Conservation (phyloP, 768 basidiomycete genomes). For the Lactifluus volemus region DNA sequence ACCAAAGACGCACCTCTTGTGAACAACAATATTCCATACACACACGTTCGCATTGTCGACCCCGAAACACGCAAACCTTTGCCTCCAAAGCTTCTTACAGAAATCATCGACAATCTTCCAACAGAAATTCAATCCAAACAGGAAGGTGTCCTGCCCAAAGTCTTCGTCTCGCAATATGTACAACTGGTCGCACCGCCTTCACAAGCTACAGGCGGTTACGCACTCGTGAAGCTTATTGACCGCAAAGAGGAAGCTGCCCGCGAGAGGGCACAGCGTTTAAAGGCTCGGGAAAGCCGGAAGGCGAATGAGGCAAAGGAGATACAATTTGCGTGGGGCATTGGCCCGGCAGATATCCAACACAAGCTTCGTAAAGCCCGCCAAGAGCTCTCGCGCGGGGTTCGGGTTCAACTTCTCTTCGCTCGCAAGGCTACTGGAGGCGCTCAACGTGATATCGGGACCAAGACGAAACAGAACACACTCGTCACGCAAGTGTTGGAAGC, state of each 20-base stretch:
- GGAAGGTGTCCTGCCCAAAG: background rate
- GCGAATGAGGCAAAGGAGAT: slow-evolving; percentile 27
- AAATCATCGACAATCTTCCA: slow-evolving; percentile 9
- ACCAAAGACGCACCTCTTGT: slow-evolving; percentile 8
- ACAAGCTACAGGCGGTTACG: slow-evolving; percentile 13
- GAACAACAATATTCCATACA: slow-evolving; percentile 16
- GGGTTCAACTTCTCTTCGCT: slow-evolving; percentile 26
- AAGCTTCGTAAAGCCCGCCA: slow-evolving; percentile 29
- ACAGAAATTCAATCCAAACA: background rate
- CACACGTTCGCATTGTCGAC: slow-evolving; percentile 18
- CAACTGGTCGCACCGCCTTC: slow-evolving; percentile 18
- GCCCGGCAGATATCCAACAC: slow-evolving; percentile 28
- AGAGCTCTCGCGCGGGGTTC: slow-evolving; percentile 24
- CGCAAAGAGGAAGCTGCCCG: slow-evolving; percentile 6
- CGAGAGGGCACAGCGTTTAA: slow-evolving; percentile 9
- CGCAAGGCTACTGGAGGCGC: slow-evolving; percentile 21
- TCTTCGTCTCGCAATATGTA: slow-evolving; percentile 5
- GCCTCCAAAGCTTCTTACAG: slow-evolving; percentile 9
- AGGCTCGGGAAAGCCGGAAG: slow-evolving; percentile 7
- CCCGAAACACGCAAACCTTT: slow-evolving; percentile 14
- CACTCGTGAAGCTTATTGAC: slow-evolving; percentile 16
- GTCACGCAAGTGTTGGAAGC: slow-evolving; percentile 11
- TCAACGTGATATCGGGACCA: background rate
- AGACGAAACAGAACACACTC: slow-evolving; percentile 13
- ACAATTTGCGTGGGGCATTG: slow-evolving; percentile 31